Conservation (phyloP, 176 grass and related monocot species). For the Olyra latifolia region DNA sequence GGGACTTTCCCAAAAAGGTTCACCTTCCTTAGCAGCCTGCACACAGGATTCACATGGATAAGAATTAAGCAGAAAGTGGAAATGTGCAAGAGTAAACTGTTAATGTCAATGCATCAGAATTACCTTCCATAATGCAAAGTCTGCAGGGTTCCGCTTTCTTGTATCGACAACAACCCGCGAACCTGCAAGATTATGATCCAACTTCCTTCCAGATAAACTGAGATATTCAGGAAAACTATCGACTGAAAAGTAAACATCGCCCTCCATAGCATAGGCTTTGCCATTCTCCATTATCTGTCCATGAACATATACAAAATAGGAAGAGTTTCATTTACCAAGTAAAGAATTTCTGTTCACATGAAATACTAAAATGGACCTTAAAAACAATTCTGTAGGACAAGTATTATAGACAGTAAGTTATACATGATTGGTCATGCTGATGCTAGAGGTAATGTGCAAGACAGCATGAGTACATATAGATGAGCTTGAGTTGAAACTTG, state of each 20-base stretch:
- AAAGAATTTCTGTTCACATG: background rate
- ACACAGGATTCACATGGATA: background rate
- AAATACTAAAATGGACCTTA: background rate
- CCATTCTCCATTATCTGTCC: conserved; percentile 69
- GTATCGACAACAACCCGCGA: conserved; percentile 57
- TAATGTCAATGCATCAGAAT: conserved; percentile 14
- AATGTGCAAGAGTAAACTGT: background rate
- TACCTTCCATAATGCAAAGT: conserved; percentile 77
- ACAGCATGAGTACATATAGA: background rate
- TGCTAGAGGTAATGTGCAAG: background rate
- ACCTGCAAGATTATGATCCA: conserved; percentile 62
- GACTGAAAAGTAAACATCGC: conserved; percentile 76
- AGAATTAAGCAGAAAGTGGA: conserved; percentile 30
- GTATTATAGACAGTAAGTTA: background rate
- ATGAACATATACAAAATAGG: conserved; percentile 8
- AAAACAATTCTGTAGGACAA: background rate
- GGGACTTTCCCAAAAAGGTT: conserved; percentile 70
- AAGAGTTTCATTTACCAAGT: background rate
- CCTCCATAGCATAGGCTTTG: conserved; percentile 56
- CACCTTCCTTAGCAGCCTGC: conserved; percentile 60
- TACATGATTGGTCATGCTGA: conserved; percentile 1
- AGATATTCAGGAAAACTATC: conserved; percentile 61
- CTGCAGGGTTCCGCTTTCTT: conserved; percentile 49
- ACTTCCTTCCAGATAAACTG: conserved; percentile 53
- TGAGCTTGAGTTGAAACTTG: background rate